Evolutionary conservation across 164 flowering plant species (phyloP).

Genomic region (Platanus orientalis): DNA sequence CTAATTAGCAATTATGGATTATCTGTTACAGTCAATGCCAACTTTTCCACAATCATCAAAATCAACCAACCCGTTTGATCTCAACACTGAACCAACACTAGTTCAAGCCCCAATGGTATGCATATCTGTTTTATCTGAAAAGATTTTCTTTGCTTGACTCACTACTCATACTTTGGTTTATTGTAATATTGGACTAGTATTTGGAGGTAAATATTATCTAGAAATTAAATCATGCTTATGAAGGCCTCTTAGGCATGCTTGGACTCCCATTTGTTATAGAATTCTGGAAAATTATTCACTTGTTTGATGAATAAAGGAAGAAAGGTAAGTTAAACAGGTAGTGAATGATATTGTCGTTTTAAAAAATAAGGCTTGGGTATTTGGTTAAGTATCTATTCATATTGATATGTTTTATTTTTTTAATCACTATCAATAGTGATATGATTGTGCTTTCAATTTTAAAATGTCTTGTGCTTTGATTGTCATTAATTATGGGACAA

Average conservation of each 20-base stretch:
- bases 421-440: too few species aligned
- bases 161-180: not conserved
- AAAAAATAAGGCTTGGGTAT: too few species aligned
- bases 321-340: not conserved
- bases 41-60: constrained; percentile 38
- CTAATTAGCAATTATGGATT: constrained; percentile 6
- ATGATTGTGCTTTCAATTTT: too few species aligned
- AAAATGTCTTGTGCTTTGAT: too few species aligned
- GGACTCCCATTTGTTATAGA: not conserved
- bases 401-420: too few species aligned
- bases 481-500: too few species aligned
- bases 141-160: not conserved
- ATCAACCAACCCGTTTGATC: constrained; percentile 83
- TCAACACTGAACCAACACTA: constrained; percentile 39
- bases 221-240: not conserved
- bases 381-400: too few species aligned
- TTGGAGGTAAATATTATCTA: not conserved
- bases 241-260: not conserved
- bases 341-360: not conserved
- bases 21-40: constrained; percentile 40
- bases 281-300: not conserved
- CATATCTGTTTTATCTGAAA: not conserved
- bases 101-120: constrained; percentile 56
- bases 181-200: not conserved
- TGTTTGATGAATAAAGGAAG: not conserved